These are phyloP conservation scores for Rhodotorula sp. DNA, from an alignment of 1,284 basidiomycete genomes.

Conservation along the genomic window DNA sequence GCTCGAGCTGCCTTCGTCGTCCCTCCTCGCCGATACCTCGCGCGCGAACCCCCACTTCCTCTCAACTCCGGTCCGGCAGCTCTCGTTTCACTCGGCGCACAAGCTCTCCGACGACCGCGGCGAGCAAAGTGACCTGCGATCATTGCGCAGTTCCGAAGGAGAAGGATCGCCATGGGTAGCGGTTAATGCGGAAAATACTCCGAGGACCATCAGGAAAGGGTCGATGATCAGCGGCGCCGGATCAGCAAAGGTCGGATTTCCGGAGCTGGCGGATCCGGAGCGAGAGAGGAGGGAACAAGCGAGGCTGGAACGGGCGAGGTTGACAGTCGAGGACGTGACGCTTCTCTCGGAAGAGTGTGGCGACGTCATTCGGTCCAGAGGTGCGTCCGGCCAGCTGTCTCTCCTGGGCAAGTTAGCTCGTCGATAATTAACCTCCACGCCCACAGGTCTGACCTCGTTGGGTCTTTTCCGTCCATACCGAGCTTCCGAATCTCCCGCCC, in stretches of 20 bases:
- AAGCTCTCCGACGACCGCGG: too few relatives aligned
- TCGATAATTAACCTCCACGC: background rate
- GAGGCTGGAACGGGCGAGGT: slow-evolving; percentile 13
- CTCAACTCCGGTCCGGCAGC: background rate
- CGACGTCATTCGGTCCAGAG: slow-evolving; percentile 21
- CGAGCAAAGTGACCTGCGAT: background rate
- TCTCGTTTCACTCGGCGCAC: background rate
- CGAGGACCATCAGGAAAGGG: slow-evolving; percentile 6
- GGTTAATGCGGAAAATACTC: slow-evolving; percentile 3
- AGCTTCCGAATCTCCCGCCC: slow-evolving; percentile 15
- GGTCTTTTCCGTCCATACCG: slow-evolving; percentile 39
- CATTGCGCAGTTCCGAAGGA: slow-evolving; percentile 9
- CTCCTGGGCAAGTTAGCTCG: too few relatives aligned
- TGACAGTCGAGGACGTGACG: slow-evolving; percentile 21
- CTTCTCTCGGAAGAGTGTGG: slow-evolving; percentile 28
- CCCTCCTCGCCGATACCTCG: slow-evolving; percentile 18
- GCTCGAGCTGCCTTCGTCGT: slow-evolving; percentile 15
- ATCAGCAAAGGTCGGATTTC: background rate
- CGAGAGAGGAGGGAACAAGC: slow-evolving; percentile 9
- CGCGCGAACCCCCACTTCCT: slow-evolving; percentile 18
- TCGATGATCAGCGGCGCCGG: background rate
- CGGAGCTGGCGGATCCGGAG: background rate
- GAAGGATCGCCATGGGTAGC: slow-evolving; percentile 19
- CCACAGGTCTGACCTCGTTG: slow-evolving; percentile 26
- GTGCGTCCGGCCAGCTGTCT: background rate